phyloP scores from a whole-genome alignment of 129 eudicot genomes.

The Oenanthe sinensis region DNA sequence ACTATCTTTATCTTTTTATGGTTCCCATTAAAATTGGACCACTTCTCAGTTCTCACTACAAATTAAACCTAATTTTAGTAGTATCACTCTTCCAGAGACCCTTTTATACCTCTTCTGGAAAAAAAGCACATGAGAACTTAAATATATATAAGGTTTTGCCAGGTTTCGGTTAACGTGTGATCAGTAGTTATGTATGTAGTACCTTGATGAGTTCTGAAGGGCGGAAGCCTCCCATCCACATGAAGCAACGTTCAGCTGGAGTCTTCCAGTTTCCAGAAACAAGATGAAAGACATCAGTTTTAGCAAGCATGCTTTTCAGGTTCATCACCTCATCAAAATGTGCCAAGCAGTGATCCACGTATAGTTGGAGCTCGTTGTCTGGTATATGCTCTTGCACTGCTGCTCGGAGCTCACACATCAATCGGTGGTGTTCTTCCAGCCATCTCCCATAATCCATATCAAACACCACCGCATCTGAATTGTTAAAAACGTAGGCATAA shows the following conservation, averaged over 20 bases:
- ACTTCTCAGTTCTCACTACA: background rate
- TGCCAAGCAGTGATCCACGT: conserved; percentile 69
- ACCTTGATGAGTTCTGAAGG: conserved; percentile 86
- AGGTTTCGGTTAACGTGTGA: background rate
- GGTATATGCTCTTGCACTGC: conserved; percentile 87
- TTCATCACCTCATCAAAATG: conserved; percentile 76
- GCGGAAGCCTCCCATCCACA: conserved; percentile 99
- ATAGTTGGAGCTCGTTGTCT: conserved; percentile 75
- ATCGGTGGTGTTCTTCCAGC: conserved; percentile 88
- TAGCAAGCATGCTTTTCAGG: conserved; percentile 68
- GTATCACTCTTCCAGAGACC: background rate
- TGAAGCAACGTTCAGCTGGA: conserved; percentile 95
- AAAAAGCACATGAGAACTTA: background rate
- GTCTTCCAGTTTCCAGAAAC: conserved; percentile 94
- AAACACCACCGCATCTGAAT: conserved; percentile 72
- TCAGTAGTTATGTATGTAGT: background rate
- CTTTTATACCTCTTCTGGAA: background rate
- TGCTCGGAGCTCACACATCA: conserved; percentile 78
- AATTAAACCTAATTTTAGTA: conserved; percentile 1
- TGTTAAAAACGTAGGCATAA: background rate
- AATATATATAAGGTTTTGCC: background rate
- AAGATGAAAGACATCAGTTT: conserved; percentile 81
- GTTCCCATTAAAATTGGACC: background rate
- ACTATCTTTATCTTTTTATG: background rate
- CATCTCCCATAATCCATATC: conserved; percentile 92